Base-by-base conservation (phyloP, 2,329 filamentous ascomycete genomes). In the Akanthomyces lecanii region DNA sequence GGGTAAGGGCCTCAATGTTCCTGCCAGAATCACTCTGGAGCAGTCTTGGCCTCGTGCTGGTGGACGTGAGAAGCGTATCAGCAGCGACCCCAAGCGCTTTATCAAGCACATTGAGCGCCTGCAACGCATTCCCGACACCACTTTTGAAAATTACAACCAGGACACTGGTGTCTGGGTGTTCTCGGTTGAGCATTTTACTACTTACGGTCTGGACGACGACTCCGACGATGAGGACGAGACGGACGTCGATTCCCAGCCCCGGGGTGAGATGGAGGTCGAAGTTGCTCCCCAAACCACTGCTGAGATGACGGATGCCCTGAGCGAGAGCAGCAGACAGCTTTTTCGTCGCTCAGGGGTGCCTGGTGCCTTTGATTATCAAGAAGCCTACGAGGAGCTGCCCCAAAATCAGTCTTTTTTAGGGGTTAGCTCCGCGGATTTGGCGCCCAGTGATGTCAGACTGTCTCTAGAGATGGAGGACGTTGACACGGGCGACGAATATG, bases 181-280 rank as follows among this genome's bases (percentile, higher is more conserved):
- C 78, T 87, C 82, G 11, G 95, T 99, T n/a, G 88, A 94, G 71
- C 95, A 99, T 75, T 99, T 96, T 75, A 98, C 94, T 1, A 97
- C 92, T 1, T 99, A 99, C 72, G 93, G 90, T 47, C 82, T 98
- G 21, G 21, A 21, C 61, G 89, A 94, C 66, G 91, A 90, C 47
- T 85, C 88, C 59, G 90, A 92, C 51, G 89, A 91, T 33, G 57
- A 60, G 10, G 57, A 62, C 7, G 60, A 62, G 42, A 55, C 85
- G 8, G 82, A 88, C 53, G 81, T 81, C 8, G 85, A 85, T 69
- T 66, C 66, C 42, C 65, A 71, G n/a, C 42, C 65, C 36, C 45
- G 64, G 36, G 55, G 23, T 10, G 64, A 79, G 38, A 71, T 69
- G 64, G 70, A 71, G 38, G 69, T 75, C 71, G 72, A 76, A 68